Percentiles rank a stretch among this genome's conserved stretches.
Evolutionary conservation across 1,139 yeast species (phyloP).

Genomic region (Pneumocystis sp.): DNA sequence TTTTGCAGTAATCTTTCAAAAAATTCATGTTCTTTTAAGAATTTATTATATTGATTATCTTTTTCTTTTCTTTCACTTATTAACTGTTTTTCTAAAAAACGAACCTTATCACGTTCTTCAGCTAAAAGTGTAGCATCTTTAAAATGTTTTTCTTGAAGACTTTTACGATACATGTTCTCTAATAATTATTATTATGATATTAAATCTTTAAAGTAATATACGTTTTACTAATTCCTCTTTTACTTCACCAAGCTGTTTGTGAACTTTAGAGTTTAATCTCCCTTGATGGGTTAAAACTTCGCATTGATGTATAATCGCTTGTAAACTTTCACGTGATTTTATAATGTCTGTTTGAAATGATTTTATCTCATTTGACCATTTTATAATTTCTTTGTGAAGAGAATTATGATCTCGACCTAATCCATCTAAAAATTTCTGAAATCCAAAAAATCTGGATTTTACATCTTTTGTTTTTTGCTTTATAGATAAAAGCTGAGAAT

Average conservation of each 20-base stretch:
- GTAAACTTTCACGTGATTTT: neutral
- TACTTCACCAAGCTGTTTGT: neutral
- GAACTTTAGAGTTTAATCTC: neutral
- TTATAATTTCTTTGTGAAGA: neutral
- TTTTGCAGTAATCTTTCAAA: neutral
- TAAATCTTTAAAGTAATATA: neutral
- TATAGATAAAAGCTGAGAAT: neutral
- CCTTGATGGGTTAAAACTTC: neutral
- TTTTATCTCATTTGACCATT: neutral
- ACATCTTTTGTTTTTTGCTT: neutral
- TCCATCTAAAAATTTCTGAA: neutral
- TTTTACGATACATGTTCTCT: neutral
- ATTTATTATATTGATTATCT: neutral
- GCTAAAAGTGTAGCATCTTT: neutral
- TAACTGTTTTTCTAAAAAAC: neutral
- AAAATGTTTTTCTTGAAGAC: neutral
- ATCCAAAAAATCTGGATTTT: neutral
- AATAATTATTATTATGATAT: neutral
- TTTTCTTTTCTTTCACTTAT: neutral
- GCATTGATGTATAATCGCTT: neutral
- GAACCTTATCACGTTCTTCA: conserved; percentile 1
- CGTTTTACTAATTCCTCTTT: neutral
- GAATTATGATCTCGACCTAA: neutral
- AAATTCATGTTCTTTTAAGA: neutral
- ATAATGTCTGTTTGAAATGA: neutral